Base-by-base conservation (phyloP, 2,329 filamentous ascomycete species). In the Graphilbum fragrans region DNA sequence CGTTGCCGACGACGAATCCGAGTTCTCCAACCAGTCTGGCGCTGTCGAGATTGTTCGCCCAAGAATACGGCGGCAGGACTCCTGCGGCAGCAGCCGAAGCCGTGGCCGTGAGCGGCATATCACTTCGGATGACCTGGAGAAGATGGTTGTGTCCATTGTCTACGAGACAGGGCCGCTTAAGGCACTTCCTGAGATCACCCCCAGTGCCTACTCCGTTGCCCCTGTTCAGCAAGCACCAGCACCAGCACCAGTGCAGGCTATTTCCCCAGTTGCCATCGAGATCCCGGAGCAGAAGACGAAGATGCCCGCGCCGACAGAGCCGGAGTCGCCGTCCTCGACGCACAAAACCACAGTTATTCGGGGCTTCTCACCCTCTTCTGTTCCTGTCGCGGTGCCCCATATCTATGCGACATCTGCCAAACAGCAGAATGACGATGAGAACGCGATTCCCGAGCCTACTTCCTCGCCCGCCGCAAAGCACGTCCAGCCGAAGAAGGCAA, bases 141-240 rank as follows among this genome's bases (percentile, higher is more conserved):
- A 93, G 66, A 93, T 96, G 75, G 86, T 95, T 34, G 77, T 84
- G 43, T 86, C 82, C 32, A 95, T 95, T 42, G 92, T 95, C 57
- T 85, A 93, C 60, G 82, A 92, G 61, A 86, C 85, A 62, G 78
- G 79, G 59, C 72, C 72, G 36, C 67, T 90, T 50, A 62, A 61
- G 49, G 64, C 67, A 39, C 75, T 68, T 52, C 67, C 72, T 17
- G 55, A 58, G 37, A 58, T 63, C 50, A 50, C 58, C 52, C 50
- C 56, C n/a, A 54, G 35, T 11, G 12, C 33, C 12, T 32, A 20
- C 36, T 17, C 20, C 5, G 23, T 17, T 3, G 25, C 23, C n/a
- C 34, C 31, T 32, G 29, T 32, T 12, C 23, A 27, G 23, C 23
- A 27, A 16, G 31, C 31, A 6, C 31, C 31, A 9, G 31, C 16